Base-by-base conservation (phyloP, 352 stramenopile species). In the Phytophthora ohioensis region DNA sequence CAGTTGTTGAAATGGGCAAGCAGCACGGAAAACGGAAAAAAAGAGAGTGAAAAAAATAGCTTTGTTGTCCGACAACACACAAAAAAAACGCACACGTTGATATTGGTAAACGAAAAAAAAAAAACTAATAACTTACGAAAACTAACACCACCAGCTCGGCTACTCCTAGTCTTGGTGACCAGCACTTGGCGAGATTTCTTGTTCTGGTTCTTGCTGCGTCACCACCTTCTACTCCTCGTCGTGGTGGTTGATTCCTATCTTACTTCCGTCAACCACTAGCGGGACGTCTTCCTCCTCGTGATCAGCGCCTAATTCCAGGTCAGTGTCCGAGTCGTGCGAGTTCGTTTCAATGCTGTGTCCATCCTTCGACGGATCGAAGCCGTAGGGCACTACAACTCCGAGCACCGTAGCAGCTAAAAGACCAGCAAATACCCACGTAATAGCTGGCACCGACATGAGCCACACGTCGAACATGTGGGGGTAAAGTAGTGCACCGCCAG, bases 391-490 rank as follows among this genome's bases (percentile, higher is more conserved):
- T 17, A 76, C 67, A 56, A 73, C 13, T 4, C 63, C 67, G 0
- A 68, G 17, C 17, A 71, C 72, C 5, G 60, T 63, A 21, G 52
- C 46, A 21, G 45, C 57, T 42, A 79, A 48, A 11, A 67, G 15
- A 17, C 62, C 67, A 4, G 67, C 72, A 45, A 79, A 79, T 11
- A 74, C 51, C 72, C 72, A 79, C n/a, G 62, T 68, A 35, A 79
- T 68, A 21, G 41, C 42, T 34, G 46, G 49, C 48, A 76, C 64
- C 11, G 72, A 79, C 72, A 76, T 58, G 9, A 74, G 34, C 72
- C 67, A 76, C 53, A 76, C 67, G 32, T 76, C 68, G 35, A 74
- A 79, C 67, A 79, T 76, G 53, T 72, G 68, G 39, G 72, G 68
- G 34, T 74, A 79, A n/a, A 79, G 49, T 15, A 76, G 13, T 1